Conservation (phyloP, 805 yeast species). For the Metschnikowia aberdeeniae region DNA sequence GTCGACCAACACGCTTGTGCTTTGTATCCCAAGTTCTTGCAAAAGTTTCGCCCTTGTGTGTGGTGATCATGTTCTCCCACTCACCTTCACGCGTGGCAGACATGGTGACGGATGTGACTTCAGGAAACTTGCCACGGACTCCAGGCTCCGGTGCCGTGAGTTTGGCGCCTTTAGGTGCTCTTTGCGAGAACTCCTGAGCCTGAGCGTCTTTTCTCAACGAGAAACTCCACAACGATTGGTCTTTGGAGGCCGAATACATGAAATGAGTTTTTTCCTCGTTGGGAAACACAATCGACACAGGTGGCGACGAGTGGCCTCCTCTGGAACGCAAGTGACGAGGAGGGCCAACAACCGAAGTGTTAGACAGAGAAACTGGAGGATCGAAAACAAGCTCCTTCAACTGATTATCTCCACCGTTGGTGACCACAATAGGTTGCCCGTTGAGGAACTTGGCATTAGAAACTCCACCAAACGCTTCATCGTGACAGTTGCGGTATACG, state of each 20-base stretch:
- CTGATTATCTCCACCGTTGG: slow-evolving; percentile 88
- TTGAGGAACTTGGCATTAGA: slow-evolving; percentile 69
- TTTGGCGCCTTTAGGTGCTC: slow-evolving; percentile 37
- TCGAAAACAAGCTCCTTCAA: slow-evolving; percentile 91
- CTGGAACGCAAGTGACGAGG: slow-evolving; percentile 90
- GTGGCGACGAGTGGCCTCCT: slow-evolving; percentile 97
- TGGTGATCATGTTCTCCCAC: slow-evolving; percentile 92
- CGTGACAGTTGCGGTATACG: slow-evolving; percentile 66
- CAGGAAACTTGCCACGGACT: slow-evolving; percentile 70
- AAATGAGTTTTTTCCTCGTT: slow-evolving; percentile 75
- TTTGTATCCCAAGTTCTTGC: slow-evolving; percentile 91
- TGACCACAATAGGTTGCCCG: slow-evolving; percentile 87
- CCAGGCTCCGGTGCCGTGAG: slow-evolving; percentile 33
- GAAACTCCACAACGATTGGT: slow-evolving; percentile 83
- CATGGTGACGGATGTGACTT: slow-evolving; percentile 64
- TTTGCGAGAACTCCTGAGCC: slow-evolving; percentile 87
- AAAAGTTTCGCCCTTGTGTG: slow-evolving; percentile 74
- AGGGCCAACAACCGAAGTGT: slow-evolving; percentile 68
- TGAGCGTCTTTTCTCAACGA: slow-evolving; percentile 95
- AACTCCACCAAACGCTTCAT: slow-evolving; percentile 72
- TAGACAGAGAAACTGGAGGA: slow-evolving; percentile 70
- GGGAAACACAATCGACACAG: slow-evolving; percentile 70
- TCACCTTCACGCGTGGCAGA: slow-evolving; percentile 75
- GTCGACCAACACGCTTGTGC: slow-evolving; percentile 74
- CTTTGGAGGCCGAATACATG: slow-evolving; percentile 80